A percentile compares a stretch with the other conserved stretches of the same genome.
Evolutionary conservation across 345 rosid genomes (phyloP).

Genomic region (Mercurialis annua): DNA sequence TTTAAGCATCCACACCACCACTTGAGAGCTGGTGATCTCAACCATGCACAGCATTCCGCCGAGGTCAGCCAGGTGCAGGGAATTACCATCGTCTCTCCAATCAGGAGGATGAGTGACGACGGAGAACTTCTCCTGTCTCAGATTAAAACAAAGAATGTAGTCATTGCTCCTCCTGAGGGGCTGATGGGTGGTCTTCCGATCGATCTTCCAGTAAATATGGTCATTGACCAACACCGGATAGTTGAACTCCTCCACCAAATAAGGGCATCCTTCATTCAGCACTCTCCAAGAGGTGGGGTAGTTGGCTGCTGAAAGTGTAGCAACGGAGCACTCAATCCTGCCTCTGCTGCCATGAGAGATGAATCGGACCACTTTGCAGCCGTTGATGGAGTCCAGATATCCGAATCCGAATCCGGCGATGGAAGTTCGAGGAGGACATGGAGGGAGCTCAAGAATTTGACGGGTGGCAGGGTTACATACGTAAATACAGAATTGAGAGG

Average conservation of each 20-base stretch:
- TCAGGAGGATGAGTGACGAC: background rate
- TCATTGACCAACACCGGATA: conserved; percentile 8
- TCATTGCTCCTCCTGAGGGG: background rate
- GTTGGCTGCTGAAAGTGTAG: background rate
- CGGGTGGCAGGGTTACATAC: conserved; percentile 11
- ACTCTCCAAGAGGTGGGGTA: background rate
- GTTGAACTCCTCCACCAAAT: conserved; percentile 6
- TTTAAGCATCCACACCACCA: background rate
- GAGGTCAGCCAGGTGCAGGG: conserved; percentile 13
- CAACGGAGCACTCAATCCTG: conserved; percentile 10
- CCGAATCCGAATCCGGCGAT: conserved; percentile 11
- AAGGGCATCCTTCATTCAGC: background rate
- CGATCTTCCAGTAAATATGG: conserved; percentile 13
- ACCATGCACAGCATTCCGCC: conserved; percentile 10
- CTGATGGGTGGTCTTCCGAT: background rate
- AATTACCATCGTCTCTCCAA: background rate
- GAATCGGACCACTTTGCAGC: conserved; percentile 7
- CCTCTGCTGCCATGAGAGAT: background rate
- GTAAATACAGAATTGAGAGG: conserved; percentile 3
- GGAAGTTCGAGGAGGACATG: background rate
- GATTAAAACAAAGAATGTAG: background rate
- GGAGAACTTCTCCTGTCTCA: background rate
- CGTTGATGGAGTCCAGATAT: background rate
- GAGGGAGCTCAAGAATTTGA: conserved; percentile 3
- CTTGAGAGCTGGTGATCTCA: background rate